Conservation (phyloP, 768 basidiomycete species). For the Pulveroboletus sp. region DNA sequence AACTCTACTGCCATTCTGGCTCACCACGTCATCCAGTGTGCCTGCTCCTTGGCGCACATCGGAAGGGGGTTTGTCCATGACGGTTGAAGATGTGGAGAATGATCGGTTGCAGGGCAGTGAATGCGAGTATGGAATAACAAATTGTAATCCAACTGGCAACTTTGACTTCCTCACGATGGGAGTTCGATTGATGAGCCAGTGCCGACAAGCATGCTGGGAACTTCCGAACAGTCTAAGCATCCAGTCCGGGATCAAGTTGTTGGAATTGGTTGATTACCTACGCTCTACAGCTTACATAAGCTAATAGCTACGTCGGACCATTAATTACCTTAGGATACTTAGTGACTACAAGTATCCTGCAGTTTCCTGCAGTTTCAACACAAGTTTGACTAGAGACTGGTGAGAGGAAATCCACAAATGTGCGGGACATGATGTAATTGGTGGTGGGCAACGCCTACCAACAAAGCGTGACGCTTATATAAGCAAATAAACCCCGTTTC, state of each 20-base stretch:
- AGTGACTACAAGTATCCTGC: no score
- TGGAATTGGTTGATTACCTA: no score
- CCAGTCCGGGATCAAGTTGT: not conserved
- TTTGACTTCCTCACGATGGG: not conserved
- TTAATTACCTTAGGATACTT: no score
- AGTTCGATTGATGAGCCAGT: not conserved
- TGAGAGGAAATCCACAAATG: no score
- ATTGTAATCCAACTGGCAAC: not conserved
- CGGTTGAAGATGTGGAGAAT: slow-evolving; percentile 1
- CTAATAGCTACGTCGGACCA: no score
- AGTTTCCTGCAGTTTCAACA: no score
- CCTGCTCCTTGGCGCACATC: not conserved
- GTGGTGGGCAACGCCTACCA: no score
- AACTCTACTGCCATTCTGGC: not conserved
- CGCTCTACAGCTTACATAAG: no score
- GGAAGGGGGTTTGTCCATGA: slow-evolving; percentile 4
- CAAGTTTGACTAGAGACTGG: no score
- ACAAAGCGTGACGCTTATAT: no score
- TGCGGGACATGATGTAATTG: no score
- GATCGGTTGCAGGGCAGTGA: not conserved
- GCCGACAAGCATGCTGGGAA: not conserved
- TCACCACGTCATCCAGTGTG: slow-evolving; percentile 20
- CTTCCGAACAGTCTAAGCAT: slow-evolving; percentile 5
- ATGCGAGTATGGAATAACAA: not conserved
- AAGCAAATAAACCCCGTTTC: no score